Evolutionary conservation across 345 rosid species (phyloP).

Genomic region (Laguncularia racemosa): DNA sequence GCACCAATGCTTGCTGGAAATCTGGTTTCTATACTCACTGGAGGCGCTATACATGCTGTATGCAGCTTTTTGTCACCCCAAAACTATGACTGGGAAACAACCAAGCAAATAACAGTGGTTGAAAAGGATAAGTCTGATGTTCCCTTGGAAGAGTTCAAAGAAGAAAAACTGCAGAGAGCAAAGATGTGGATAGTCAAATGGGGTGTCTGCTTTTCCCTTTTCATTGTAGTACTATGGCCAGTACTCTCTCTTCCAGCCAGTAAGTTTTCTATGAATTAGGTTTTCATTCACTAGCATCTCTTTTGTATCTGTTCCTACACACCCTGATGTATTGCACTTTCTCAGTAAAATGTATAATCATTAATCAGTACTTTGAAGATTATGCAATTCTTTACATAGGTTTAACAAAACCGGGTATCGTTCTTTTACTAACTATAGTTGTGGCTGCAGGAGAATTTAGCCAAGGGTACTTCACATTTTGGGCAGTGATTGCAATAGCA

Average conservation of each 20-base stretch:
- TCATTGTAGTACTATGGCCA: constrained; percentile 76
- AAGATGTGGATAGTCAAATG: constrained; percentile 79
- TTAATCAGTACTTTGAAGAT: not conserved
- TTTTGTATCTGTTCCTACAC: not conserved
- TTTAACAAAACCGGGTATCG: not conserved
- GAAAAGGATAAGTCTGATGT: constrained; percentile 49
- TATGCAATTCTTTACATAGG: not conserved
- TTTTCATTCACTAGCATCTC: not conserved
- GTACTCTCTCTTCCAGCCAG: constrained; percentile 72
- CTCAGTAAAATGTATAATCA: too few relatives aligned
- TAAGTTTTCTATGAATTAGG: constrained; percentile 15
- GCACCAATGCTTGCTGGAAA: constrained; percentile 92
- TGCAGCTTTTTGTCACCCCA: constrained; percentile 68
- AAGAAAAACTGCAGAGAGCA: constrained; percentile 64
- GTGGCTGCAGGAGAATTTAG: constrained; percentile 46
- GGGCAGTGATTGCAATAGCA: constrained; percentile 75
- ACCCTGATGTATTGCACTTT: too few relatives aligned
- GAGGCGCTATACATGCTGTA: constrained; percentile 68
- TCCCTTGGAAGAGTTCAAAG: constrained; percentile 60
- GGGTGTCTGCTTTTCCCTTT: constrained; percentile 67
- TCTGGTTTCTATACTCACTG: constrained; percentile 62
- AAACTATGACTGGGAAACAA: constrained; percentile 74
- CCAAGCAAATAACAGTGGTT: constrained; percentile 72
- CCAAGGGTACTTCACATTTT: constrained; percentile 75
- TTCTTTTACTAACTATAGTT: not conserved